A percentile compares a stretch with the other conserved stretches of the same genome.
Conservation (phyloP, 2,329 filamentous ascomycete genomes). For the Trichoderma gracile region DNA sequence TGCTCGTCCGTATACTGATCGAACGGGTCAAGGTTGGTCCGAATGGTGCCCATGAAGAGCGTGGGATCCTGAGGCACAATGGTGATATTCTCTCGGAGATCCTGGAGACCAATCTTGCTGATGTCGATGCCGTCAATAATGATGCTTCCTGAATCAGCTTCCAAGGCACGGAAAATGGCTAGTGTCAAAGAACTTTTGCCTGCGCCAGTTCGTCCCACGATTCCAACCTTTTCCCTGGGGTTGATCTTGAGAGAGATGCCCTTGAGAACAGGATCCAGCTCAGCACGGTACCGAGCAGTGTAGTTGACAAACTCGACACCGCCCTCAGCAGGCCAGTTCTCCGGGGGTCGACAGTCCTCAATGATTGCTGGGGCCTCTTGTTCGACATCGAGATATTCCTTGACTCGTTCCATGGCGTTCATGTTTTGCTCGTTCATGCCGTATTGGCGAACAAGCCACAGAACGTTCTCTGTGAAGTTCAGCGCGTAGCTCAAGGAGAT, state of each 20-base stretch:
- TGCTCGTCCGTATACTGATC: conserved; percentile 84
- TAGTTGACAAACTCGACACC: conserved; percentile 86
- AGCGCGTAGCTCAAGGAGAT: conserved; percentile 94
- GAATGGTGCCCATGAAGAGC: conserved; percentile 87
- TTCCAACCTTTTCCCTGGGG: conserved; percentile 88
- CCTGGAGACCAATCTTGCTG: conserved; percentile 83
- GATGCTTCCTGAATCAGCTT: conserved; percentile 87
- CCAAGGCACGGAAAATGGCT: conserved; percentile 88
- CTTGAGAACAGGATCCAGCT: conserved; percentile 83
- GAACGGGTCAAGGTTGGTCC: conserved; percentile 93
- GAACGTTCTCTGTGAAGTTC: conserved; percentile 92
- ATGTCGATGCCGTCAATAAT: conserved; percentile 91
- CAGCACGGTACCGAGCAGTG: conserved; percentile 82
- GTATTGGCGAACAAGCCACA: conserved; percentile 95
- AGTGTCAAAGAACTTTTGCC: conserved; percentile 95
- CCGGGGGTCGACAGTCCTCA: conserved; percentile 72
- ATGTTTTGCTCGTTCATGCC: conserved; percentile 97
- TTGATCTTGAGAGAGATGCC: conserved; percentile 83
- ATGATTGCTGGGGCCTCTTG: conserved; percentile 83
- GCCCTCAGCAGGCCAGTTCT: conserved; percentile 83
- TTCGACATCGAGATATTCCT: conserved; percentile 95
- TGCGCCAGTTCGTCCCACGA: conserved; percentile 92
- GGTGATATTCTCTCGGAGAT: conserved; percentile 89
- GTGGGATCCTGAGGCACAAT: conserved; percentile 98
- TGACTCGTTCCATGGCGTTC: conserved; percentile 97